Base-by-base conservation (phyloP, 768 basidiomycete species). In the Tricholoma sp. region DNA sequence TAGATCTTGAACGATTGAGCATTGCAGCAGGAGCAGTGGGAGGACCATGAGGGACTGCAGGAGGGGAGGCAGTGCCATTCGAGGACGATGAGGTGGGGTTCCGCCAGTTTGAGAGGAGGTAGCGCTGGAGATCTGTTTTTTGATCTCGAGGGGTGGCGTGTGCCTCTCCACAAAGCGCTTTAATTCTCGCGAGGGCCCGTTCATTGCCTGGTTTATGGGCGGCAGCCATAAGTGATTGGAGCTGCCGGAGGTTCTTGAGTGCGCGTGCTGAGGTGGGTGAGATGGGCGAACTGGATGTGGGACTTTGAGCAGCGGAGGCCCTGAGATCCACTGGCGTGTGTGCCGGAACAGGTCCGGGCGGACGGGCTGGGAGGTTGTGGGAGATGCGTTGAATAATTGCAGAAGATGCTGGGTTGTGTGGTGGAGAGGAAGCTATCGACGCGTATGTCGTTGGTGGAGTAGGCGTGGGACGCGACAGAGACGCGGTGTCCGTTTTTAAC, bases 81-180 rank as follows among this genome's bases (percentile, higher is more conserved):
- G 59, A 29, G 37, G 70, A 55, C 21, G 18, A 47, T 6, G 57
- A 4, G 27, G 70, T 69, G 6, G 77, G 77, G 54, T 74, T 79
- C 22, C 76, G 72, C 78, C 78, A 79, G 59, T 74, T 77, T 2
- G 69, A 66, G 11, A 79, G 61, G 10, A 79, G 63, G 51, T 69
- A 76, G 52, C 71, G 69, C 52, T 79, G 78, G n/a, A 76, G 63
- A 10, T 77, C 73, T 1, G 74, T 77, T 62, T 79, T 79, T 41
- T 69, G 67, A 16, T 78, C 78, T 59, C 74, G 71, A 11, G 74
- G 73, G 0, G 77, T 78, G 51, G 62, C 64, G 52, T 79, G 78
- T 10, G 78, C 78, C 34, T 77, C 75, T 0, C 76, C 71, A 61
- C 78, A 79, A 39, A 79, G 60, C 51, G 71, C 71, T 64, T 79